Evolutionary conservation across 2,329 filamentous ascomycete genomes (phyloP).

Genomic region (Escovopsis weberi): DNA sequence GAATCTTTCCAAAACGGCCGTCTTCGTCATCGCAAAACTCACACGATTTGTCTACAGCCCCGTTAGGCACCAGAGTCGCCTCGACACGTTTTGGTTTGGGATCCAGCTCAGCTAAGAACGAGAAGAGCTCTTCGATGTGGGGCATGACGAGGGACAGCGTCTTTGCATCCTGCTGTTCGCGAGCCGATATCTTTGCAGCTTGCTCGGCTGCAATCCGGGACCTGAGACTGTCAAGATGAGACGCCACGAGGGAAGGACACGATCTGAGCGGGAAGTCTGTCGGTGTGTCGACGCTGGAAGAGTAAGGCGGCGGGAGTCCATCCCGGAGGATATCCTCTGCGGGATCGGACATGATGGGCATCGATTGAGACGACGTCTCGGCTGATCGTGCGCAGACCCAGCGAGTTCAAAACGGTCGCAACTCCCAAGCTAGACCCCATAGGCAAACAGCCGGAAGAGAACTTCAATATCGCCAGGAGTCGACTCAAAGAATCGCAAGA

Average conservation of each 20-base stretch:
- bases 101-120: constrained; percentile 20
- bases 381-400: too few species aligned
- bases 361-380: too few species aligned
- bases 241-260: constrained; percentile 15
- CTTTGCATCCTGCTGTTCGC: constrained; percentile 23
- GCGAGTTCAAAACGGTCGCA: too few species aligned
- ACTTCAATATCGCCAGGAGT: too few species aligned
- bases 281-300: not conserved
- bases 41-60: constrained; percentile 24
- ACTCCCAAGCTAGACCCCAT: too few species aligned
- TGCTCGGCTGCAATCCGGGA: constrained; percentile 22
- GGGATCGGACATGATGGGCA: not conserved
- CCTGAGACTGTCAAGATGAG: constrained; percentile 23
- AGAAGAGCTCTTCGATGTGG: constrained; percentile 27
- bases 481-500: too few species aligned
- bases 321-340: not conserved
- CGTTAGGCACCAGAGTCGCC: constrained; percentile 30
- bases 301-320: constrained; percentile 4
- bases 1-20: constrained; percentile 14
- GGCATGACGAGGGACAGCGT: constrained; percentile 26
- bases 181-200: constrained; percentile 17
- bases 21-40: constrained; percentile 19
- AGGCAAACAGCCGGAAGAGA: too few species aligned
- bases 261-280: not conserved
- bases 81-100: constrained; percentile 22